Conservation (phyloP, 108 stramenopile genomes). For the Cylindrotheca closterium region DNA sequence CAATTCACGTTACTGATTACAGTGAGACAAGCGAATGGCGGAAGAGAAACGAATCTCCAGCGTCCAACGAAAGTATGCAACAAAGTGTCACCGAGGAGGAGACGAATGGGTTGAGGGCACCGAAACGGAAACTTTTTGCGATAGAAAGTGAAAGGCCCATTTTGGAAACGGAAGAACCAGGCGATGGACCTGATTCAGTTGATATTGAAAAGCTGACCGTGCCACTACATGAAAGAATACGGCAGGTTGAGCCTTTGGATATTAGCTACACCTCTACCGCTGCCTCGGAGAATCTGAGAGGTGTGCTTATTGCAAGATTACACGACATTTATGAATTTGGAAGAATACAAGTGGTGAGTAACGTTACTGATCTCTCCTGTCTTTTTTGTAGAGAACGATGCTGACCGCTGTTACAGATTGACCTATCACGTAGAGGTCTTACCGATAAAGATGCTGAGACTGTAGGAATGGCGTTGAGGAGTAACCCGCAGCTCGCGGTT, state of each 20-base stretch:
- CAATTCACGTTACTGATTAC: constrained; percentile 16
- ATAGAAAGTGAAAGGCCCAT: not conserved
- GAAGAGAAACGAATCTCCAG: not conserved
- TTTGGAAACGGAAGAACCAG: not conserved
- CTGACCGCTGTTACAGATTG: constrained; percentile 52
- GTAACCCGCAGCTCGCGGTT: constrained; percentile 65
- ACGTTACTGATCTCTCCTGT: constrained; percentile 1
- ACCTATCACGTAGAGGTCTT: constrained; percentile 69
- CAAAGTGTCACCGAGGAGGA: not conserved
- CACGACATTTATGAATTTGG: constrained; percentile 9
- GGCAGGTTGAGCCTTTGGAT: constrained; percentile 15
- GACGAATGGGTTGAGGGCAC: not conserved
- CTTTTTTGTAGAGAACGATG: not conserved
- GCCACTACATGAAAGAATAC: constrained; percentile 33
- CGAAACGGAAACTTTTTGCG: not conserved
- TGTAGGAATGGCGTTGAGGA: constrained; percentile 45
- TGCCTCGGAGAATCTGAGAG: constrained; percentile 16
- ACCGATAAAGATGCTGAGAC: constrained; percentile 45
- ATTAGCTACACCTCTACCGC: constrained; percentile 21
- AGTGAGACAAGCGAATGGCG: constrained; percentile 11
- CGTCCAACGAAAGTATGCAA: constrained; percentile 2
- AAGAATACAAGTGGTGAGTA: constrained; percentile 43
- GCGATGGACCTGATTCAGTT: constrained; percentile 1
- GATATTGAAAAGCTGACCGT: not conserved
- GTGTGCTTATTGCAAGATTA: constrained; percentile 24